Base-by-base conservation (phyloP, 2,329 filamentous ascomycete species). In the Leptographium procerum region DNA sequence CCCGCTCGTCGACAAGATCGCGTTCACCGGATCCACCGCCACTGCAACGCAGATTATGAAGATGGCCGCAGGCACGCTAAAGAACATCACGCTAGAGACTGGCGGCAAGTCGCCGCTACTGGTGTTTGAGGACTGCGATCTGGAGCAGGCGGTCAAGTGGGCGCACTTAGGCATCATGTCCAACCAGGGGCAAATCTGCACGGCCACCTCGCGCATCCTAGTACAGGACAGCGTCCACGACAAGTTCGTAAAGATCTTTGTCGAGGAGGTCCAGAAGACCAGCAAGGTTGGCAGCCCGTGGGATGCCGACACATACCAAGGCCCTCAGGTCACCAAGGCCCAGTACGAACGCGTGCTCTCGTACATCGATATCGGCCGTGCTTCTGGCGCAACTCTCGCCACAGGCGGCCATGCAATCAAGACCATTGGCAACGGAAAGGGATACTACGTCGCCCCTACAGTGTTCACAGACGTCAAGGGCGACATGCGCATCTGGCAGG, bases 171-270 rank as follows among this genome's bases (percentile, higher is more conserved):
- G 70, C 7, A 69, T 89, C 76, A 85, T 86, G 73, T 82, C 82
- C 59, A 88, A 89, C 64, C 83, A 83, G 0, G 86, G 86, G 14
- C 86, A 89, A 68, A 83, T 89, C 47, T 89, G 86, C 73, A 87
- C 85, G 33, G 88, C 88, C 63, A 84, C 85, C 5, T 87, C 84
- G 0, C 74, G 86, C 3, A 83, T 89, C 11, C 88, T 88, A 68
- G 79, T 89, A 2, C 85, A 85, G 1, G 71, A 75, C 50, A 67
- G 70, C 50, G 78, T 86, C 68, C 83, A 86, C 62, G 63, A 74
- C 22, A 73, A 72, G 8, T 89, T 89, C 64, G 79, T 87, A 59
- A 73, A 74, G 60, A 70, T 71, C 0, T 74, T 88, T 26, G 76
- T 74, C 70, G 67, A 75, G 53, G 29, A 52, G 47, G 56, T 51